A percentile compares a stretch with the other conserved stretches of the same genome.
phyloP scores from a whole-genome alignment of 1,139 yeast species.

The Tardiomyces depauwii region DNA sequence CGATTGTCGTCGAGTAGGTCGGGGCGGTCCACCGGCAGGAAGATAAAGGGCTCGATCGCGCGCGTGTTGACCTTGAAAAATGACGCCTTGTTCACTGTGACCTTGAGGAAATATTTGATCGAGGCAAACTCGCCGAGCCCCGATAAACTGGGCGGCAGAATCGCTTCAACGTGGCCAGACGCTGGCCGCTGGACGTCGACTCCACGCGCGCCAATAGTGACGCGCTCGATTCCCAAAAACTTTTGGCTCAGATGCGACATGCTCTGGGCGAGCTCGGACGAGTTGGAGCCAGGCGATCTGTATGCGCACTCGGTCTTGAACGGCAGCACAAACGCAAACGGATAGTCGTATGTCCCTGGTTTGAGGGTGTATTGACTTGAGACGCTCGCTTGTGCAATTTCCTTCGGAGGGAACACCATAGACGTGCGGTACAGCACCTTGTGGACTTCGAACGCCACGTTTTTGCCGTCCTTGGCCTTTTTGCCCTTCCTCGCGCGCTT shows the following conservation, averaged over 20 bases:
- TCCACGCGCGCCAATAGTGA: constrained; percentile 21
- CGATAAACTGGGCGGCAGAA: constrained; percentile 47
- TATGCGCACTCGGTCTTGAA: constrained; percentile 38
- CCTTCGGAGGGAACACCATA: constrained; percentile 52
- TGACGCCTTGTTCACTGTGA: constrained; percentile 46
- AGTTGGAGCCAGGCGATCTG: constrained; percentile 8
- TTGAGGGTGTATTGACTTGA: constrained; percentile 47
- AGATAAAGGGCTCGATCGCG: constrained; percentile 38
- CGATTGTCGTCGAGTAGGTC: constrained; percentile 15
- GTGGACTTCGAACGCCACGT: constrained; percentile 35
- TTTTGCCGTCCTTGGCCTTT: constrained; percentile 6
- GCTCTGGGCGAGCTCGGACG: background rate
- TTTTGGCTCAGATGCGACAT: background rate
- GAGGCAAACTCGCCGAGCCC: constrained; percentile 38
- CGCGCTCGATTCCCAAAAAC: background rate
- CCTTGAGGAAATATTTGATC: constrained; percentile 44
- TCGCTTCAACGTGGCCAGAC: constrained; percentile 31
- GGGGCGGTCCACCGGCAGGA: constrained; percentile 42
- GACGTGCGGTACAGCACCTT: constrained; percentile 43
- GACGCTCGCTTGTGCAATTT: constrained; percentile 36
- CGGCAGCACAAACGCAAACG: constrained; percentile 47
- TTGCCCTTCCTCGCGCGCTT: background rate
- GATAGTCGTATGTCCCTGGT: constrained; percentile 49
- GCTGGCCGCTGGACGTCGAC: constrained; percentile 18
- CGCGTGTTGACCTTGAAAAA: constrained; percentile 41